Conservation (phyloP, 768 basidiomycete species). For the Galerina sulciceps region DNA sequence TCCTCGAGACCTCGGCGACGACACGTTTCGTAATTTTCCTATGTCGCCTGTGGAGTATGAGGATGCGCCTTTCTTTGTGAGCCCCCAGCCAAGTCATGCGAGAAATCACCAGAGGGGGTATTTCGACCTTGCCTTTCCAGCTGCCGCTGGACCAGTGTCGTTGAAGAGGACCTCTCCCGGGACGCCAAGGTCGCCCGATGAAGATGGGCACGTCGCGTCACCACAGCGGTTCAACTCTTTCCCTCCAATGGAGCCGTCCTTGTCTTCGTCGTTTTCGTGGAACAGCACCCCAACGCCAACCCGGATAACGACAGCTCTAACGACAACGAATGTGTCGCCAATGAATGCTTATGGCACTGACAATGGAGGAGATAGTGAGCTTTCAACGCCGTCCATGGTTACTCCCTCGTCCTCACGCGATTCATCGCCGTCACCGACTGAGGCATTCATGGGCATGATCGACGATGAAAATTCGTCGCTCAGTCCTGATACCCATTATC, state of each 20-base stretch:
- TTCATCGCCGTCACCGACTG: slow-evolving; percentile 44
- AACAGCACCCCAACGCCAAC: not conserved
- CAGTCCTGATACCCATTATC: slow-evolving; percentile 52
- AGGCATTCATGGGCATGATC: slow-evolving; percentile 27
- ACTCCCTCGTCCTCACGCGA: slow-evolving; percentile 48
- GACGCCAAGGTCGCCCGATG: slow-evolving; percentile 35
- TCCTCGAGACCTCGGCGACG: slow-evolving; percentile 48
- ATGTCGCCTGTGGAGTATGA: slow-evolving; percentile 15
- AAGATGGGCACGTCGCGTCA: slow-evolving; percentile 20
- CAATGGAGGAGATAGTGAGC: slow-evolving; percentile 28
- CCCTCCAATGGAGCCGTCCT: slow-evolving; percentile 28
- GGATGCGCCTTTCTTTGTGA: slow-evolving; percentile 32
- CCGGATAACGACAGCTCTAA: not conserved
- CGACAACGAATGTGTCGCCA: not conserved
- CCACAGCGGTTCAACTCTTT: slow-evolving; percentile 41
- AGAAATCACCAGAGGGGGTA: slow-evolving; percentile 66
- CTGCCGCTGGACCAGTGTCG: slow-evolving; percentile 14
- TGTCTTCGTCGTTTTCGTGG: slow-evolving; percentile 7
- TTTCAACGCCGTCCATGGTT: slow-evolving; percentile 51
- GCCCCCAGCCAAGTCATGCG: slow-evolving; percentile 15
- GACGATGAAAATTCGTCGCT: slow-evolving; percentile 17
- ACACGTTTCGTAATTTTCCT: slow-evolving; percentile 26
- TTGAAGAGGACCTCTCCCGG: slow-evolving; percentile 55
- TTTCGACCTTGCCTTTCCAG: slow-evolving; percentile 45
- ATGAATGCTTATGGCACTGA: not conserved